phyloP scores from a whole-genome alignment of 305 asterid genomes.

The Salvia sclarea region DNA sequence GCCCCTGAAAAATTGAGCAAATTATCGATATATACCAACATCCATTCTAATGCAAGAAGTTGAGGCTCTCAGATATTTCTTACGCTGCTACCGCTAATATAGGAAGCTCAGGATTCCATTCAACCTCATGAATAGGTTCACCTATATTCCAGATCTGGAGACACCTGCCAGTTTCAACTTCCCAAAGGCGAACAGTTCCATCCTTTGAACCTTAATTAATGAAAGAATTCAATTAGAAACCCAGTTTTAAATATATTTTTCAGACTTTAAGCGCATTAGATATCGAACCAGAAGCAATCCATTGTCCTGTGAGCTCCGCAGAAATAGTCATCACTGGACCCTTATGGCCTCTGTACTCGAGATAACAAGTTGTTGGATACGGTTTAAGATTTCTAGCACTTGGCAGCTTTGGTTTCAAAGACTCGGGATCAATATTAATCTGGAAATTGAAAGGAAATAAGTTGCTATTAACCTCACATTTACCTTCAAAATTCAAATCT shows the following conservation, averaged over 20 bases:
- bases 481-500: slow-evolving; percentile 9
- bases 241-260: slow-evolving; percentile 6
- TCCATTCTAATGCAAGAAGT: slow-evolving; percentile 24
- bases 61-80: slow-evolving; percentile 33
- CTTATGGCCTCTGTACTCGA: slow-evolving; percentile 89
- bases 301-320: slow-evolving; percentile 78
- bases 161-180: slow-evolving; percentile 94
- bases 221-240: slow-evolving; percentile 16
- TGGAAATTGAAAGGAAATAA: slow-evolving; percentile 39
- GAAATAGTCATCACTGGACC: slow-evolving; percentile 85
- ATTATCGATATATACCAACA: slow-evolving; percentile 23
- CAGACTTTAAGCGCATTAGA: slow-evolving; percentile 14
- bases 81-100: slow-evolving; percentile 83
- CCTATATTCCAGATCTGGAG: slow-evolving; percentile 78
- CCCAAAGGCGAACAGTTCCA: slow-evolving; percentile 95
- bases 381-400: slow-evolving; percentile 90
- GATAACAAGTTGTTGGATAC: slow-evolving; percentile 84
- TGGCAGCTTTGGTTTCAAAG: slow-evolving; percentile 93
- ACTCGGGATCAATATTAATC: slow-evolving; percentile 95
- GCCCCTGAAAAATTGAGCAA: slow-evolving; percentile 52
- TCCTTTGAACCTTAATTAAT: slow-evolving; percentile 74
- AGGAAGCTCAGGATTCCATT: slow-evolving; percentile 93
- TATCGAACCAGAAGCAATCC: slow-evolving; percentile 92
- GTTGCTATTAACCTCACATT: background rate
- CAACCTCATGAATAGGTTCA: slow-evolving; percentile 65